Percentiles rank a stretch among this genome's conserved stretches.
These are phyloP conservation scores for Phytophthora colocasiae DNA, from an alignment of 352 stramenopile species.

Conservation along the genomic window DNA sequence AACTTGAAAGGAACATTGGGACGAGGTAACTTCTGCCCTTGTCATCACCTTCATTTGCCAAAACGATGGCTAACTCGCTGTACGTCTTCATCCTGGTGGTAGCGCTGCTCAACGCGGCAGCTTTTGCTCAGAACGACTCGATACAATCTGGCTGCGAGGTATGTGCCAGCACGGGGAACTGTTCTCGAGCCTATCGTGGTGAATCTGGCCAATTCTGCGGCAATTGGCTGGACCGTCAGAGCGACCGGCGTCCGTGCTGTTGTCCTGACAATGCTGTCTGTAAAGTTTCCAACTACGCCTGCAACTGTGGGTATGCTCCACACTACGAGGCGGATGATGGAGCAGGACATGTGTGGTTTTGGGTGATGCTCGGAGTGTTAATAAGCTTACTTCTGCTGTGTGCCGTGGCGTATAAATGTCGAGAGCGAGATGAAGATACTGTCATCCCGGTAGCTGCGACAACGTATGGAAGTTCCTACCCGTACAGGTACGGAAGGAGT, in stretches of 20 bases:
- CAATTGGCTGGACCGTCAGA: constrained; percentile 60
- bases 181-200: constrained; percentile 42
- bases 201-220: constrained; percentile 55
- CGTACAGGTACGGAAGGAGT: neutral
- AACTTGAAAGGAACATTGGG: constrained; percentile 1
- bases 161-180: constrained; percentile 54
- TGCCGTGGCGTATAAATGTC: constrained; percentile 19
- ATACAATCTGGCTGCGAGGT: constrained; percentile 56
- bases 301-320: constrained; percentile 43
- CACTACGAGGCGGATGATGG: constrained; percentile 8
- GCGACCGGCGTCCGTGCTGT: constrained; percentile 52
- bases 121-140: constrained; percentile 16
- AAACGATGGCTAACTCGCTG: neutral
- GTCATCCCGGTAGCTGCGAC: constrained; percentile 28
- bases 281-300: constrained; percentile 58
- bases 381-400: neutral
- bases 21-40: constrained; percentile 1
- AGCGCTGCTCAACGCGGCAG: constrained; percentile 5
- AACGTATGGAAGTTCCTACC: constrained; percentile 15
- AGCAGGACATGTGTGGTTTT: constrained; percentile 46
- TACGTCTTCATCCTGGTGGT: neutral
- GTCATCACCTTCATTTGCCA: constrained; percentile 1
- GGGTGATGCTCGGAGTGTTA: constrained; percentile 43
- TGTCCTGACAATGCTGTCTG: constrained; percentile 51
- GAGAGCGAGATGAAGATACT: constrained; percentile 2